Evolutionary conservation across 371 early-diverging fungal genomes (phyloP), one percentile per base, ranked within the genome.

Genomic region (Furculomyces boomerangus): DNA sequence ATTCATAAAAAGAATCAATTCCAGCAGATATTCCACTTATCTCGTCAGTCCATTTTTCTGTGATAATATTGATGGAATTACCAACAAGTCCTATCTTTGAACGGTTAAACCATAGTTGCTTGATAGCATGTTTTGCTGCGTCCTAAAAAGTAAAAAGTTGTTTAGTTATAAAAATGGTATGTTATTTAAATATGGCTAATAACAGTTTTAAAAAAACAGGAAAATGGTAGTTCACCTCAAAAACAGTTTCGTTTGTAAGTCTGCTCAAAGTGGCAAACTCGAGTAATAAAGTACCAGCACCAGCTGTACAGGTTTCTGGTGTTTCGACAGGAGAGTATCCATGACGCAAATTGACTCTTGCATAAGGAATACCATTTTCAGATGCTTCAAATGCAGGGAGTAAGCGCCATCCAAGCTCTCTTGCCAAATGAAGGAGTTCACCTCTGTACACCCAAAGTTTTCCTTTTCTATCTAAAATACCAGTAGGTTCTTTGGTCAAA

Each of bases 1-100:
- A 96, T 71, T 94, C 96, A 66, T 81, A 93, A 25, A 85, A 80
- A 5, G 91, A 90, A 67, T 96, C 97, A 24, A 90, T 77, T 31
- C 95, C 94, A 2, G 93, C 95, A 18, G 93, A 89, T 18, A 90
- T 79, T 5, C 83, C 77, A 22, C 81, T 70, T n/a, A 79, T 74
- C 1, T 73, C 68, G 29, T 79, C 74, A n/a, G 75, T 68, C 88
- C 88, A 87, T 35, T 20, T 31, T 47, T 80, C 83, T 22, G 73
- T 73, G 41, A 74, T 73, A 18, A 88, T 66, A 55, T 88, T 74
- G 58, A 91, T 80, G 0, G 80, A 77, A 59, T 93, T 90, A 2
- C 97, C 97, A 22, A 93, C 60, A 7, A 96, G 70, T 44, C 82
- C 76, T 5, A 81, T 57, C 7, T 75, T 64, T 0, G 90, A 86